These are phyloP conservation scores for Metschnikowia sp. DNA, from an alignment of 805 yeast genomes.

Conservation along the genomic window DNA sequence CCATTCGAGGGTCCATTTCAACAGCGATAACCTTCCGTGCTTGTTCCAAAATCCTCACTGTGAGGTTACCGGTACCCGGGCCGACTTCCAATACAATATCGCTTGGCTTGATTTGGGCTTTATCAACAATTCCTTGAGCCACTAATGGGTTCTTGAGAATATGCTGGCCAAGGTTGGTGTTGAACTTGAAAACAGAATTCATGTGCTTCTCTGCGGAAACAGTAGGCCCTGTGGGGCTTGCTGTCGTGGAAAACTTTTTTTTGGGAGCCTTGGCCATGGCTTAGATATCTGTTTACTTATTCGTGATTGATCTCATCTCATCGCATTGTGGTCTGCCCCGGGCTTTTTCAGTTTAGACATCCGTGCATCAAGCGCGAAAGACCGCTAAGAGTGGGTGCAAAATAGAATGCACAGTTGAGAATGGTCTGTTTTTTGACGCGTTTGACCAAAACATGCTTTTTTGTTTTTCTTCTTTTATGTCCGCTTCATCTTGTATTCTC, in stretches of 20 bases:
- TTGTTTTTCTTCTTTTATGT: too few species aligned
- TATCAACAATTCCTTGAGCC: conserved; percentile 97
- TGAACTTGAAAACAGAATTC: conserved; percentile 90
- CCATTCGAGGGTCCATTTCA: conserved; percentile 99
- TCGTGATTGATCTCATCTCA: conserved; percentile 4
- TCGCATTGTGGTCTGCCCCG: conserved; percentile 3
- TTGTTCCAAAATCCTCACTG: conserved; percentile 86
- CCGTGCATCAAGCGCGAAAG: conserved; percentile 2
- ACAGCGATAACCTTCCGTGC: conserved; percentile 94
- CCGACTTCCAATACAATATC: conserved; percentile 95
- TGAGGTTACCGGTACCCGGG: conserved; percentile 98
- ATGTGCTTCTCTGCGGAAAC: conserved; percentile 68
- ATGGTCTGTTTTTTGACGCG: too few species aligned
- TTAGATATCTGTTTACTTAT: neutral
- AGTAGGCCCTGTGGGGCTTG: conserved; percentile 49
- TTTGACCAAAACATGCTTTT: too few species aligned
- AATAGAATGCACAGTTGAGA: too few species aligned
- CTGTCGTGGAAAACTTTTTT: conserved; percentile 53
- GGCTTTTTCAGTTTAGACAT: neutral
- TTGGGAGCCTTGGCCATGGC: conserved; percentile 62
- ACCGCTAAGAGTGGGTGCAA: too few species aligned
- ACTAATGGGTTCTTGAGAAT: conserved; percentile 92
- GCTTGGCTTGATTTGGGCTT: conserved; percentile 87
- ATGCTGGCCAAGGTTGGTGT: conserved; percentile 96
- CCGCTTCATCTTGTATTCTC: too few species aligned